Evolutionary conservation across 2,329 filamentous ascomycete species (phyloP).

Genomic region (Verticillium alfalfae): DNA sequence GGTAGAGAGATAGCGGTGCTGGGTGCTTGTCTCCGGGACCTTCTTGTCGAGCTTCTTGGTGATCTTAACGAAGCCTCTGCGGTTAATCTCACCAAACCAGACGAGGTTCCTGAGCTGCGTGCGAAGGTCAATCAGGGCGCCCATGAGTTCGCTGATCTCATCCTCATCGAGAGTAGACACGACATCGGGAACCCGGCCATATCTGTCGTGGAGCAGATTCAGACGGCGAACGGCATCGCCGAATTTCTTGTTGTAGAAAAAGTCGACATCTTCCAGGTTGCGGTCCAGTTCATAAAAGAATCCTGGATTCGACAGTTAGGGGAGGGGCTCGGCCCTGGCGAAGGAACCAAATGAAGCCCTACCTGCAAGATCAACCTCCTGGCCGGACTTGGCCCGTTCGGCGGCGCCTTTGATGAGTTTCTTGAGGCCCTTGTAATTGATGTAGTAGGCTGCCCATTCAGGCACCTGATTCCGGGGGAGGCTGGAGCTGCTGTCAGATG

Average conservation of each 20-base stretch:
- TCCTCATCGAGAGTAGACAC: constrained; percentile 74
- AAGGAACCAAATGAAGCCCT: constrained; percentile 22
- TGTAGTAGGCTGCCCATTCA: constrained; percentile 79
- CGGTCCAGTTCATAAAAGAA: constrained; percentile 97
- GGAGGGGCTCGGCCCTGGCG: constrained; percentile 20
- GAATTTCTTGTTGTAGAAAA: constrained; percentile 95
- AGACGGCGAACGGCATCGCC: constrained; percentile 77
- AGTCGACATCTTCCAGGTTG: constrained; percentile 94
- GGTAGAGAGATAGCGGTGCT: constrained; percentile 80
- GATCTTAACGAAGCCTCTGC: constrained; percentile 93
- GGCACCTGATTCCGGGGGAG: constrained; percentile 79
- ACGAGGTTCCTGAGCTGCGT: constrained; percentile 85
- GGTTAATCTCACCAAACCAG: constrained; percentile 97
- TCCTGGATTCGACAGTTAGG: constrained; percentile 53
- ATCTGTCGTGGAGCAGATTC: constrained; percentile 80
- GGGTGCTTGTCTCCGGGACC: constrained; percentile 67
- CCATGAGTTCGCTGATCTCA: constrained; percentile 87
- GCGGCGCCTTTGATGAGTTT: constrained; percentile 85
- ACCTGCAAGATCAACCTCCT: constrained; percentile 87
- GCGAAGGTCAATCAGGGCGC: constrained; percentile 81
- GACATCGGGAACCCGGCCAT: constrained; percentile 67
- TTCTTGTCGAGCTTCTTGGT: constrained; percentile 99
- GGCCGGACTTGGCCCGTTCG: constrained; percentile 59
- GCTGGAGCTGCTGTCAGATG: constrained; percentile 29
- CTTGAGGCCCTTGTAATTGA: constrained; percentile 89